phyloP scores from a whole-genome alignment of 2,329 filamentous ascomycete species.

The Colletotrichum camelliae region DNA sequence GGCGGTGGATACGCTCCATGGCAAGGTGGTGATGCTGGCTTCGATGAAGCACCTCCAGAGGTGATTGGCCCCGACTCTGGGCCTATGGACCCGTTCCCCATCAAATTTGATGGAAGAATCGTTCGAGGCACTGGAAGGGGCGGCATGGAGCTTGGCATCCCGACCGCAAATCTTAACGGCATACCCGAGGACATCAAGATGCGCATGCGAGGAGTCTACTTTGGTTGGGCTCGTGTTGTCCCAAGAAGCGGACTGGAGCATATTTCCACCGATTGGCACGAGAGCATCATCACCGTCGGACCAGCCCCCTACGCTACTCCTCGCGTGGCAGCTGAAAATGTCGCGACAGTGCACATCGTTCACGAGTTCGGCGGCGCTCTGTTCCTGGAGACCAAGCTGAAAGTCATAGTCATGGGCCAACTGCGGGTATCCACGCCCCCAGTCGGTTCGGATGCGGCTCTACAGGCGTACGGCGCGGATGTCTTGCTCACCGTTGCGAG shows the following conservation, averaged over 20 bases:
- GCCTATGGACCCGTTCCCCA: slow-evolving; percentile 57
- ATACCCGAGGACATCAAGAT: slow-evolving; percentile 58
- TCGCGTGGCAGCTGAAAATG: slow-evolving; percentile 52
- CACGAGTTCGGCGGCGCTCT: slow-evolving; percentile 50
- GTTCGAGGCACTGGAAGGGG: slow-evolving; percentile 48
- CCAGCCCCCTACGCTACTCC: slow-evolving; percentile 52
- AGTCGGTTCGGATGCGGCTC: slow-evolving; percentile 23
- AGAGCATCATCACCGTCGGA: slow-evolving; percentile 62
- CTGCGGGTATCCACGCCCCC: slow-evolving; percentile 42
- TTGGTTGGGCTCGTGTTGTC: slow-evolving; percentile 64
- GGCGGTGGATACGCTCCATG: slow-evolving; percentile 41
- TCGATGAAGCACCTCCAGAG: slow-evolving; percentile 34
- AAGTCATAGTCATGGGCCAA: slow-evolving; percentile 66
- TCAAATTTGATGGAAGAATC: slow-evolving; percentile 56
- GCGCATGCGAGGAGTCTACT: slow-evolving; percentile 66
- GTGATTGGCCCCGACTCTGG: slow-evolving; percentile 56
- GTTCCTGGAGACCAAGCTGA: slow-evolving; percentile 51
- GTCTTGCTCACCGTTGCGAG: slow-evolving; percentile 49
- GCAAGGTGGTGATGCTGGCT: slow-evolving; percentile 29
- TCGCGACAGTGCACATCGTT: slow-evolving; percentile 59
- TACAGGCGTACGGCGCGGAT: slow-evolving; percentile 42
- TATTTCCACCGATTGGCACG: slow-evolving; percentile 57
- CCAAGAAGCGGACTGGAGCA: slow-evolving; percentile 36
- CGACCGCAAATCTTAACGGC: slow-evolving; percentile 59
- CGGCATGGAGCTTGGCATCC: slow-evolving; percentile 46